Evolutionary conservation across 768 basidiomycete genomes (phyloP).

Genomic region (Multifurca ochricompacta): DNA sequence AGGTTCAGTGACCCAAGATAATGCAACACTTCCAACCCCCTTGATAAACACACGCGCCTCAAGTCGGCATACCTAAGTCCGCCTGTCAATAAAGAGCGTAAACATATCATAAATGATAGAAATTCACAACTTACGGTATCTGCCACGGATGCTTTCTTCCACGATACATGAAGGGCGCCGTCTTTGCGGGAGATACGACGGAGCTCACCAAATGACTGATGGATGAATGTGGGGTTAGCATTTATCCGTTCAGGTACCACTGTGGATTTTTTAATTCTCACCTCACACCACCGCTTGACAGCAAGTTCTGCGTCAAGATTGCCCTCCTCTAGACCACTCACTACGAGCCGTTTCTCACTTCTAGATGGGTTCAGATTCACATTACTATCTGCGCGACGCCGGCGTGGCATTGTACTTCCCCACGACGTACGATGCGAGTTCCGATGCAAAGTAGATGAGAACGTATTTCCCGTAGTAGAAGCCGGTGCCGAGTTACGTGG

Average conservation of each 20-base stretch:
- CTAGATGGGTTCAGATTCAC: background rate
- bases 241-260: background rate
- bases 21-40: slow-evolving; percentile 18
- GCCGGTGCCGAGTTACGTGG: slow-evolving; percentile 8
- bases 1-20: slow-evolving; percentile 18
- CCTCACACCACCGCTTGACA: slow-evolving; percentile 21
- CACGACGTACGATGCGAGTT: slow-evolving; percentile 10
- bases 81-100: slow-evolving; percentile 12
- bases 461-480: background rate
- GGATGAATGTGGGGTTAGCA: background rate
- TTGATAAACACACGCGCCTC: slow-evolving; percentile 20
- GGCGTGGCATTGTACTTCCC: slow-evolving; percentile 13
- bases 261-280: background rate
- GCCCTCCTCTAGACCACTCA: slow-evolving; percentile 16
- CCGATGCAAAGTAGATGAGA: background rate
- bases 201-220: slow-evolving; percentile 19
- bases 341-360: slow-evolving; percentile 18
- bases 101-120: background rate
- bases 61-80: slow-evolving; percentile 21
- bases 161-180: slow-evolving; percentile 18
- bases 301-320: slow-evolving; percentile 18
- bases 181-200: slow-evolving; percentile 17
- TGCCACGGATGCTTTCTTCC: slow-evolving; percentile 20
- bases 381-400: slow-evolving; percentile 7
- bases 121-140: slow-evolving; percentile 16